Conservation (phyloP, 2,329 filamentous ascomycete species). For the Beauveria australis region DNA sequence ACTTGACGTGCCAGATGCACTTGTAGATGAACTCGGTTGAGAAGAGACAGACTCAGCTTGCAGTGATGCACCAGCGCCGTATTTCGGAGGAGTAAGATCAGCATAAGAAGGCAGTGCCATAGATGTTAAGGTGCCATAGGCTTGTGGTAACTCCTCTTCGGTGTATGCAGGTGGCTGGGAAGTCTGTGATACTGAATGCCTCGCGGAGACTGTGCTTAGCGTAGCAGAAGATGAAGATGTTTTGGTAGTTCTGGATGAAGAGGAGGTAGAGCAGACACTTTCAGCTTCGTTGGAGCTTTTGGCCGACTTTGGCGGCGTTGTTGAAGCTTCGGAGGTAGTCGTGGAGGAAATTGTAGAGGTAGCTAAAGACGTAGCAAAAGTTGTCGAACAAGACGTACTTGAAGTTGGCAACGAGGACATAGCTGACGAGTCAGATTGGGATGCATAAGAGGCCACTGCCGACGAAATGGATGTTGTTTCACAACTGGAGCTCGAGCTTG, state of each 20-base stretch:
- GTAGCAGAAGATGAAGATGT: neutral
- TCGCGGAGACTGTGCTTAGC: neutral
- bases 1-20: neutral
- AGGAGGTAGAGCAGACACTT: neutral
- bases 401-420: neutral
- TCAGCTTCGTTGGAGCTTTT: neutral
- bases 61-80: neutral
- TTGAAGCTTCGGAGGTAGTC: neutral
- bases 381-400: neutral
- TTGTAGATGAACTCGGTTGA: neutral
- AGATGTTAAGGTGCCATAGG: slow-evolving; percentile 1
- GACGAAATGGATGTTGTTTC: neutral
- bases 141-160: neutral
- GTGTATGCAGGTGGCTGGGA: neutral
- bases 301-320: neutral
- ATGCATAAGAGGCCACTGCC: neutral
- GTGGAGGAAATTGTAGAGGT: neutral
- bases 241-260: neutral
- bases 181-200: neutral
- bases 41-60: neutral
- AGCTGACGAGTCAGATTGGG: neutral
- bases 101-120: slow-evolving; percentile 2
- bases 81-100: neutral
- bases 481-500: neutral
- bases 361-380: neutral